Base-by-base conservation (phyloP, 148 eudicot species). In the Cornus controversa region DNA sequence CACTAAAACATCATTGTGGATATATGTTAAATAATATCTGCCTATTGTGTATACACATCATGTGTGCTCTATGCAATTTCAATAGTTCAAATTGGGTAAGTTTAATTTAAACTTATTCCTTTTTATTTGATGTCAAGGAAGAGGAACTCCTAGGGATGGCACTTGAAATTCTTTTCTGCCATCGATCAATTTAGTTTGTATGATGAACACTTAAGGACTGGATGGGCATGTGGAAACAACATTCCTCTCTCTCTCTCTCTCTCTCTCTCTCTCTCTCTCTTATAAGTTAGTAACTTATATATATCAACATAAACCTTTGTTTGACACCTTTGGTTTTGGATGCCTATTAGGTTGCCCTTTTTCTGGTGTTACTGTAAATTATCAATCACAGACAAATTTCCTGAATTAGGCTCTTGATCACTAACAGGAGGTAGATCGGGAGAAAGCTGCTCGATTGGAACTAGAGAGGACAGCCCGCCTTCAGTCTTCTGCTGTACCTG, bases 401-500 rank as follows among this genome's bases (percentile, higher is more conserved):
- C 45, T 76, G 1, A 67, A 58, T 8, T 60, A 18, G 26, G 18
- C 11, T 77, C 62, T n/a, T 34, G 0, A 64, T 71, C 58, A 68
- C 71, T 73, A 36, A 74, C 85, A 95, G 99, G 99, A 95, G 80
- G 63, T 93, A 75, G 98, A 91, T 70, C 87, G 85, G 79, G 99
- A 95, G 84, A 95, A 88, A 83, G 84, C 90, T 81, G 94, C 93
- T 76, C 89, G 91, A 74, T 76, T 82, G 87, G 98, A 95, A 47
- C 83, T 89, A 81, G 97, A 95, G 84, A 90, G 89, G 85, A 72
- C 91, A 80, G 85, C 91, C 76, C 88, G 78, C 74, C 86, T 75
- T 79, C 94, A 87, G 79, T 66, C 91, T 77, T 81, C 92, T 77
- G 47, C 78, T 71, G 81, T 74, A 45, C 71, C 90, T 66, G 98